Evolutionary conservation across 352 stramenopile species (phyloP), one percentile per base, ranked within the genome.

Genomic region (Plasmopara viticola): DNA sequence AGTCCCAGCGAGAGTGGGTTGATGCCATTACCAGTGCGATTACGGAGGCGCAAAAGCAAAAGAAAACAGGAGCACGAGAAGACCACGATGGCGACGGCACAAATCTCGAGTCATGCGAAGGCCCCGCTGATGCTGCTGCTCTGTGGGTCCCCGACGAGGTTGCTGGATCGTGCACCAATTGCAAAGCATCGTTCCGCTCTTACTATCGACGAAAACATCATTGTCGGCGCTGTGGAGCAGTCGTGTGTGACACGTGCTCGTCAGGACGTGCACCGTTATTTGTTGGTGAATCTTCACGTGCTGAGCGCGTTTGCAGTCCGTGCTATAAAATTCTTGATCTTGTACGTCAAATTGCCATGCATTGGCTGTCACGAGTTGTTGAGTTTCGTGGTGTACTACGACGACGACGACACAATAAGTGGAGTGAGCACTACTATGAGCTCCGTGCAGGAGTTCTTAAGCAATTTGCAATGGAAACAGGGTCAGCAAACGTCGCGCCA

Each of bases 201-300:
- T 86, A 84, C 49, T 94, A 90, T 52, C 75, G 82, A 17, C 61
- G 79, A 39, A 56, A 47, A 0, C 84, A 94, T 48, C 84, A 92
- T 44, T 94, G 84, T 47, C 77, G 82, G 8, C 79, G 82, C 6
- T 94, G 84, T 56, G 84, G 81, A 43, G 68, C 56, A 2, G 78
- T 92, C 0, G 84, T 92, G 20, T 94, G 84, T 43, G 84, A 81
- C 9, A 78, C 78, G 25, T 94, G 84, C 58, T 94, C 81, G 9
- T 66, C 60, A 10, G 60, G 79, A 10, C 72, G 75, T 9, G 82
- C 80, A 12, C 77, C 84, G 12, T 51, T 90, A 7, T 90, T 90
- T 66, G 67, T 84, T 18, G 74, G 66, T n/a, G 79, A 90, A 10
- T 79, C 69, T 25, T 69, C 63, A 4, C 68, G 69, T 15, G 62